These are phyloP conservation scores for Capsella bursapastoris DNA, from an alignment of 345 rosid genomes.

Conservation along the genomic window DNA sequence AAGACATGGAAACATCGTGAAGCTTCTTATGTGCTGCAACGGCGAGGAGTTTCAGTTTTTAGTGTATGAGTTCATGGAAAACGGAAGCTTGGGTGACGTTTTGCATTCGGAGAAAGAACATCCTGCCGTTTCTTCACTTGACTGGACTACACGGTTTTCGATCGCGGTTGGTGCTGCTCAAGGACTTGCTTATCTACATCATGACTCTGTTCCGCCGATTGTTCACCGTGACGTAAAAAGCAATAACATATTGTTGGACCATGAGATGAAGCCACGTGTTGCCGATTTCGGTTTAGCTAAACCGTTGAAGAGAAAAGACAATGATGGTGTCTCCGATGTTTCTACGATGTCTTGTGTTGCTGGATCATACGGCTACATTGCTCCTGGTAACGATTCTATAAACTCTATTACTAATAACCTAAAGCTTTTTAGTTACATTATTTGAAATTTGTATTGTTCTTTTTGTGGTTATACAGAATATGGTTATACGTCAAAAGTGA, in stretches of 20 bases:
- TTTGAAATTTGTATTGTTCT: not conserved
- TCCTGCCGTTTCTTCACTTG: slow-evolving; percentile 37
- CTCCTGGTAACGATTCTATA: slow-evolving; percentile 60
- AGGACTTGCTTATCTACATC: slow-evolving; percentile 79
- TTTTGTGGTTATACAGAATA: slow-evolving; percentile 51
- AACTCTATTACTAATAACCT: not conserved
- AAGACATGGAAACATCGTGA: slow-evolving; percentile 70
- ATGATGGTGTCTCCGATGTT: slow-evolving; percentile 26
- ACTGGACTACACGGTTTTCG: slow-evolving; percentile 56
- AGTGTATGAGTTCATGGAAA: slow-evolving; percentile 77
- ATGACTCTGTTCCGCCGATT: slow-evolving; percentile 68
- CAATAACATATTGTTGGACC: slow-evolving; percentile 70
- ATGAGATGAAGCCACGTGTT: slow-evolving; percentile 61
- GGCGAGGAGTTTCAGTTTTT: slow-evolving; percentile 53
- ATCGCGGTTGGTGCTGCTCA: slow-evolving; percentile 68
- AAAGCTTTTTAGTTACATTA: not conserved
- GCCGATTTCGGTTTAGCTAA: slow-evolving; percentile 89
- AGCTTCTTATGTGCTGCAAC: slow-evolving; percentile 56
- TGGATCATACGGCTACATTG: slow-evolving; percentile 81
- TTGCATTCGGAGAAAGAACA: slow-evolving; percentile 53
- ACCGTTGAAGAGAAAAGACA: slow-evolving; percentile 44
- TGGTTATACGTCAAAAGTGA: slow-evolving; percentile 55
- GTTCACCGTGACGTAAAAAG: slow-evolving; percentile 87
- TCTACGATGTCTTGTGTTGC: slow-evolving; percentile 58
- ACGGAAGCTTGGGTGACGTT: slow-evolving; percentile 74